Base-by-base conservation (phyloP, 176 grass and related monocot species). In the Musa troglodytarum region DNA sequence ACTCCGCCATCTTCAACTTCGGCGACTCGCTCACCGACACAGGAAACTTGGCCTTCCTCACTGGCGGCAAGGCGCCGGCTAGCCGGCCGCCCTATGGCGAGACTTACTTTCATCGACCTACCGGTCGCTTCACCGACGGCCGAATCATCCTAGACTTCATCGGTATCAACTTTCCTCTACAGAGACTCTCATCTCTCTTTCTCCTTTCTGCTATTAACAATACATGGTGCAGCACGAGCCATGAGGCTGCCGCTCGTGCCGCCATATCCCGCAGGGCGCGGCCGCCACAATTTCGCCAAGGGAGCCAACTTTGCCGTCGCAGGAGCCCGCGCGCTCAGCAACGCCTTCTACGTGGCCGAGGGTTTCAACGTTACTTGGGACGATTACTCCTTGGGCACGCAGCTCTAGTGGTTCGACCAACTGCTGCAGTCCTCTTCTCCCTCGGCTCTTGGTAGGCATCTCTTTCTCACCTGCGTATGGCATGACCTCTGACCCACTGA, bases 301-400 rank as follows among this genome's bases (percentile, higher is more conserved):
- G 88, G 92, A 1, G 85, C 85, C 9, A 95, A 95, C 83, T 90
- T 95, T 43, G 85, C 92, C 1, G 78, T 90, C 23, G 65, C 12
- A 1, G 83, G 61, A 0, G 79, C 85, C 8, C 78, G 43, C 25
- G 92, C 73, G 11, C 65, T 95, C 21, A 57, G 68, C 21, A 68
- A 68, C 1, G 34, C 73, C 29, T 85, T 79, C 73, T 86, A 49
- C 63, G 14, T 16, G 50, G 22, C 63, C 16, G 63, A 23, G n/a
- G 76, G 74, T 11, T 22, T 76, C n/a, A 62, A 19, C 53, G 21
- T 72, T 8, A 53, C 56, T 3, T 59, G 49, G 8, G 55, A 3
- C 0, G 6, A 52, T 0, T 71, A 70, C 59, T 80, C 68, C 56
- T 50, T 88, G 20, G 71, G 73, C 54, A 13, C 1, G 61, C 83